Percentiles rank a stretch among this genome's conserved stretches.
Evolutionary conservation across 2,329 filamentous ascomycete genomes (phyloP).

Genomic region (Alternaria gansuensis): DNA sequence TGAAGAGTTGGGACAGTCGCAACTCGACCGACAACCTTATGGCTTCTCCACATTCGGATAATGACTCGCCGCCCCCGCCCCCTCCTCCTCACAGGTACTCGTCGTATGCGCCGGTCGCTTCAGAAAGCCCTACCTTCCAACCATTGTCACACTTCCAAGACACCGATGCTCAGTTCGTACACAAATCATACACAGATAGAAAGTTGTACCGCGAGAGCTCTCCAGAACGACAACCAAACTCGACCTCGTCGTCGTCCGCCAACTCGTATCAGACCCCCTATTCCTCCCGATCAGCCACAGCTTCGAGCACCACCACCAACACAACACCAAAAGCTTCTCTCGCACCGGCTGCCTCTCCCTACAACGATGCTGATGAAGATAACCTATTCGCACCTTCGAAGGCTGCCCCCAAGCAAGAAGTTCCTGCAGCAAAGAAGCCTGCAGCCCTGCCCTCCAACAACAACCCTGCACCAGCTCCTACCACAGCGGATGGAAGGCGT

Average conservation of each 20-base stretch:
- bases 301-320: slow-evolving; percentile 40
- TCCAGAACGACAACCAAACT: slow-evolving; percentile 37
- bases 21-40: slow-evolving; percentile 62
- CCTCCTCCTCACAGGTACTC: slow-evolving; percentile 48
- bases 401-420: slow-evolving; percentile 18
- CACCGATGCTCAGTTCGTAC: slow-evolving; percentile 39
- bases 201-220: slow-evolving; percentile 35
- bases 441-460: slow-evolving; percentile 22
- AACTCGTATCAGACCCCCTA: slow-evolving; percentile 46
- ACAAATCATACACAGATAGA: slow-evolving; percentile 40
- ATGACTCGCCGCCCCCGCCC: slow-evolving; percentile 46
- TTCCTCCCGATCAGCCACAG: slow-evolving; percentile 41
- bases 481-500: slow-evolving; percentile 29
- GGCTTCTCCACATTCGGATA: slow-evolving; percentile 50
- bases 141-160: slow-evolving; percentile 40
- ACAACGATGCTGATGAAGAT: slow-evolving; percentile 42
- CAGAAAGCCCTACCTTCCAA: slow-evolving; percentile 44
- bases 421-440: slow-evolving; percentile 14
- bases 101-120: slow-evolving; percentile 46
- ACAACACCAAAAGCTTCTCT: slow-evolving; percentile 44
- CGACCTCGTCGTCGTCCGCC: slow-evolving; percentile 43
- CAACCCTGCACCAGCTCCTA: slow-evolving; percentile 22
- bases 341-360: slow-evolving; percentile 28
- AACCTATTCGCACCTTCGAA: slow-evolving; percentile 42
- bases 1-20: slow-evolving; percentile 63